These are phyloP conservation scores for Nannizziopsis arthrosporioides DNA, from an alignment of 2,329 filamentous ascomycete genomes.

Conservation along the genomic window DNA sequence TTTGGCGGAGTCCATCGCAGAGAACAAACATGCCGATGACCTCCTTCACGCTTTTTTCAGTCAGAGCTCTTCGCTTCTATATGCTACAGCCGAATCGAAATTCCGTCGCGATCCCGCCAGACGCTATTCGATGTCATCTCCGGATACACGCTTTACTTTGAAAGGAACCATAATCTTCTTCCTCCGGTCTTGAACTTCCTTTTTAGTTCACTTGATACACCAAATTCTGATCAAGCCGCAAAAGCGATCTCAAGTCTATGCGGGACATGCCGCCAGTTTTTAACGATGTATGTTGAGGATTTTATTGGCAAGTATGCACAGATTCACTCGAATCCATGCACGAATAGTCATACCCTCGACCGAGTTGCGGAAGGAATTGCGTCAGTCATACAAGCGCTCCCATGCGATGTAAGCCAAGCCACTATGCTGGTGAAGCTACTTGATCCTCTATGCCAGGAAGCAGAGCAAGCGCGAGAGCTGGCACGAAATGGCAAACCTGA, in stretches of 20 bases:
- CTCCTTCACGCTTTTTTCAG: constrained; percentile 33
- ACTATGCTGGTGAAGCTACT: constrained; percentile 30
- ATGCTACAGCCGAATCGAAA: constrained; percentile 23
- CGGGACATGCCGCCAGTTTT: constrained; percentile 32
- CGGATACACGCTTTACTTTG: constrained; percentile 35
- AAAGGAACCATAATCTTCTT: constrained; percentile 32
- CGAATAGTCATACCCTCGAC: constrained; percentile 30
- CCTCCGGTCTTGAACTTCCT: constrained; percentile 34
- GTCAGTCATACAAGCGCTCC: constrained; percentile 33
- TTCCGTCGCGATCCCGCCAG: constrained; percentile 30
- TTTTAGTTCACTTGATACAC: constrained; percentile 34
- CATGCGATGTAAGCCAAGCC: constrained; percentile 30
- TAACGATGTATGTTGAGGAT: constrained; percentile 32
- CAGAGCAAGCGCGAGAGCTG: constrained; percentile 25
- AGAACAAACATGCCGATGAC: constrained; percentile 33
- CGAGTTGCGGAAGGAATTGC: constrained; percentile 36
- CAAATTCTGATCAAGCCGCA: constrained; percentile 32
- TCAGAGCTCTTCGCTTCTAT: constrained; percentile 26
- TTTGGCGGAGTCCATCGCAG: constrained; percentile 36
- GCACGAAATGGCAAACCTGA: constrained; percentile 24
- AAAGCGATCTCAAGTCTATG: constrained; percentile 35
- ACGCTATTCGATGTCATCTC: constrained; percentile 35
- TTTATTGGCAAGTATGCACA: constrained; percentile 34
- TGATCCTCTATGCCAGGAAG: constrained; percentile 27
- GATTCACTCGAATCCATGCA: constrained; percentile 28